Conservation (phyloP, 768 basidiomycete genomes). For the Kondoa malvinella region DNA sequence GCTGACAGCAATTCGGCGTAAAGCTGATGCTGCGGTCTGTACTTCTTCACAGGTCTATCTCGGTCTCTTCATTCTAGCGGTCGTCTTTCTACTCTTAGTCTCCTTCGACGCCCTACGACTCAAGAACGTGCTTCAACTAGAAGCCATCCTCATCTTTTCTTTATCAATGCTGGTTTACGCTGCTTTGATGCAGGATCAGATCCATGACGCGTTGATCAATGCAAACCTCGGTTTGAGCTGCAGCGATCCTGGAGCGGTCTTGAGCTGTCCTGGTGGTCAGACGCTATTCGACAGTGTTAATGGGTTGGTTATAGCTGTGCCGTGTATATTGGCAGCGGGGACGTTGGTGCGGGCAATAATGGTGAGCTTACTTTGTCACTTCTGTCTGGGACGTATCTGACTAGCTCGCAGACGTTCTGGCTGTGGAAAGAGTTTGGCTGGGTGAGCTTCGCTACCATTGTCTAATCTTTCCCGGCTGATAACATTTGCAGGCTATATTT, state of each 20-base stretch:
- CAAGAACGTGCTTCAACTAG: conserved; percentile 19
- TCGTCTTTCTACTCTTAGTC: conserved; percentile 12
- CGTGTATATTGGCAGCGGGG: conserved; percentile 11
- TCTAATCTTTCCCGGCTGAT: too few relatives aligned
- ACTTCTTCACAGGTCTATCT: conserved; percentile 22
- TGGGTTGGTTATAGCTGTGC: conserved; percentile 15
- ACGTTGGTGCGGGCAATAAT: conserved; percentile 5
- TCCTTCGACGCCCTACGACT: conserved; percentile 20
- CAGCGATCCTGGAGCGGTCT: not conserved
- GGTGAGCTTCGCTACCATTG: conserved; percentile 14
- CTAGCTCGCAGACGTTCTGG: conserved; percentile 9
- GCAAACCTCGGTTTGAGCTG: conserved; percentile 6
- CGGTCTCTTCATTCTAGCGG: conserved; percentile 19
- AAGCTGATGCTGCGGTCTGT: not conserved
- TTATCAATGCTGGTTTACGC: conserved; percentile 17
- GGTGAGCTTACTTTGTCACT: too few relatives aligned
- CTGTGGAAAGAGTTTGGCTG: conserved; percentile 18
- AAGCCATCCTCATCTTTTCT: conserved; percentile 15
- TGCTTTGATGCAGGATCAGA: conserved; percentile 11
- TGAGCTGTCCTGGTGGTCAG: not conserved
- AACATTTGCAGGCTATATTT: not conserved
- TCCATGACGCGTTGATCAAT: conserved; percentile 10
- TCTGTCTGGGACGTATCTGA: too few relatives aligned
- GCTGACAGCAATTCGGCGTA: not conserved
- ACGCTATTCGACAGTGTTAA: conserved; percentile 5